Conservation (phyloP, 768 basidiomycete species). For the Serendipita sp. region DNA sequence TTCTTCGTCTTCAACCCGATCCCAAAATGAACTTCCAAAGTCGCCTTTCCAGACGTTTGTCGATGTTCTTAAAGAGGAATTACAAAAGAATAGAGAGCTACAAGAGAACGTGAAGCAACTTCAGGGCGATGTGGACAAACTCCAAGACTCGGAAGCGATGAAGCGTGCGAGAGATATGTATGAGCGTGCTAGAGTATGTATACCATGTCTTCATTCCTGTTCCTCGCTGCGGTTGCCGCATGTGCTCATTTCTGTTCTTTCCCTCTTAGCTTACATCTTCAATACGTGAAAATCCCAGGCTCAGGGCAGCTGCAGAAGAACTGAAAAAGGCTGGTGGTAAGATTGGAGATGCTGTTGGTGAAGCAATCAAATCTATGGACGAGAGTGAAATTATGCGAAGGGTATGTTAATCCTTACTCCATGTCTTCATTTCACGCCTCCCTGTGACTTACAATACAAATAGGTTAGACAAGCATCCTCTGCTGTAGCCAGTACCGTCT, state of each 20-base stretch:
- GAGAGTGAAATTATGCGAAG: conserved; percentile 86
- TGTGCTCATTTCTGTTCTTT: conserved; percentile 8
- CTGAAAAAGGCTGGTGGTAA: conserved; percentile 78
- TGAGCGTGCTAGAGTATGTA: conserved; percentile 77
- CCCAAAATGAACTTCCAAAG: conserved; percentile 51
- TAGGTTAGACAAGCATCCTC: conserved; percentile 77
- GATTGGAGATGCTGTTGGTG: conserved; percentile 84
- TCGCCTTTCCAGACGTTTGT: conserved; percentile 96
- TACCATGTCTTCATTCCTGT: background rate
- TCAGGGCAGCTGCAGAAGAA: conserved; percentile 87
- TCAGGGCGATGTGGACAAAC: conserved; percentile 92
- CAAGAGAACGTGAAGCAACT: conserved; percentile 96
- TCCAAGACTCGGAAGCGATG: conserved; percentile 95
- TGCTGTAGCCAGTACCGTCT: conserved; percentile 73
- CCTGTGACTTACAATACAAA: background rate
- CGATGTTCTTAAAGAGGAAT: conserved; percentile 80
- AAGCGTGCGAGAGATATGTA: conserved; percentile 81
- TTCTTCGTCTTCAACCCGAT: conserved; percentile 37
- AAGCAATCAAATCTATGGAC: conserved; percentile 85
- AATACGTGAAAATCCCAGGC: conserved; percentile 87
- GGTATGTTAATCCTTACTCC: conserved; percentile 29
- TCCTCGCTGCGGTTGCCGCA: background rate
- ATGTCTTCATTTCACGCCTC: background rate
- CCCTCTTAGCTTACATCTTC: conserved; percentile 62
- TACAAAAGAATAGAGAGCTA: conserved; percentile 84